Base-by-base conservation (phyloP, 805 yeast genomes). In the Cyberlindnera nakhonratchasimensis region DNA sequence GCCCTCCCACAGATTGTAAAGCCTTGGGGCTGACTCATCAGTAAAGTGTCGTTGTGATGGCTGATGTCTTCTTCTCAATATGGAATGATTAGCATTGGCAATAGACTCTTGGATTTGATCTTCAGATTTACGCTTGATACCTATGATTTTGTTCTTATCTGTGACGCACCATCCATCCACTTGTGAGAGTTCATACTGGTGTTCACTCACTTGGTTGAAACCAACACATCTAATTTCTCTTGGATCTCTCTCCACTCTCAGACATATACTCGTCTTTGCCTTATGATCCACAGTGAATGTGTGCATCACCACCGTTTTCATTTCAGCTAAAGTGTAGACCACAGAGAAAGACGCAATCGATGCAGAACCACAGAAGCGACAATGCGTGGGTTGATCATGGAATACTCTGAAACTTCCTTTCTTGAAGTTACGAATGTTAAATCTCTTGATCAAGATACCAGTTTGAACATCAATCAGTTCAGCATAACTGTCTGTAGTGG, bases 211-310 rank as follows among this genome's bases (percentile, higher is more conserved):
- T 1, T 83, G 77, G 40, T 80, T 86, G 58, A 88, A 85, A 21
- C 96, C 96, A 30, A 84, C 70, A 64, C 96, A 88, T 67, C 96
- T 77, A 29, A 86, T 86, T 64, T 88, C 96, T 54, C 95, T 75
- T 2, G 91, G 87, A 63, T 88, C 96, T 74, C 96, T 82, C 63
- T 88, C 96, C 29, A 86, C 95, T 62, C 96, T 77, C 42, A 88
- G 64, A 61, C 96, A 88, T 30, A 88, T 88, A 51, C 77, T 82
- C 43, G 78, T 83, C 55, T 85, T 84, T 9, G 95, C 88, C 43
- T 81, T 71, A 56, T 83, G 84, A 46, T 81, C 86, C 34, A 82
- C 77, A 33, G 76, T 76, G 54, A 79, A 82, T 0, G 93, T 82
- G 54, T 87, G 96, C 66, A 86, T 66, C 6, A 83, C 79, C 39